Percentiles rank a stretch among this genome's conserved stretches.
Evolutionary conservation across 306 rosid genomes (phyloP).

Genomic region (Nissolia schottii): DNA sequence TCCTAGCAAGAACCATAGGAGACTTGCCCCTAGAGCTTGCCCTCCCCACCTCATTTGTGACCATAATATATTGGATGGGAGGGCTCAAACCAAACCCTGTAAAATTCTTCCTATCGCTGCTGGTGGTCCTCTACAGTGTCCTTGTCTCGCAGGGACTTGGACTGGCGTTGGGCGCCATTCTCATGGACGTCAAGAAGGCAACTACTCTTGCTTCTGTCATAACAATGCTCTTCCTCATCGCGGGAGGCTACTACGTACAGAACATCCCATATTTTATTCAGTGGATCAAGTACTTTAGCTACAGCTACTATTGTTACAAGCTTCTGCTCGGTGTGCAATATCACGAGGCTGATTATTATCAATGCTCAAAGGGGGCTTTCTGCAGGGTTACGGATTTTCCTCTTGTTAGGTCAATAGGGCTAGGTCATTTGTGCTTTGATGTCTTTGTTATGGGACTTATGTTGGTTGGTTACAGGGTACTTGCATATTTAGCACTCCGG

Average conservation of each 20-base stretch:
- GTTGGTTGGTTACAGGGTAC: constrained; percentile 64
- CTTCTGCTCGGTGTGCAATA: constrained; percentile 78
- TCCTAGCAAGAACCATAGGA: constrained; percentile 69
- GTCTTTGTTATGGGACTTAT: constrained; percentile 59
- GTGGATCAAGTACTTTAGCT: constrained; percentile 79
- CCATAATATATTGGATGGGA: constrained; percentile 82
- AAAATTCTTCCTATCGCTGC: constrained; percentile 61
- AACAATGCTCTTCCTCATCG: constrained; percentile 78
- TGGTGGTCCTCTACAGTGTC: constrained; percentile 71
- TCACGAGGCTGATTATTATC: constrained; percentile 55
- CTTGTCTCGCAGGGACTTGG: constrained; percentile 85
- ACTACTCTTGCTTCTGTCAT: constrained; percentile 82
- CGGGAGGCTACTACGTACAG: constrained; percentile 78
- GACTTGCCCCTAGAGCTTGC: constrained; percentile 81
- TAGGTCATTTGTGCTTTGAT: constrained; percentile 62
- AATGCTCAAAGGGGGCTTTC: constrained; percentile 60
- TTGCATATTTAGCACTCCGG: constrained; percentile 73
- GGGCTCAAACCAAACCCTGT: constrained; percentile 65
- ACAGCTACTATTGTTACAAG: constrained; percentile 81
- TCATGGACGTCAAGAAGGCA: constrained; percentile 80
- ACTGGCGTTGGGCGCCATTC: constrained; percentile 72
- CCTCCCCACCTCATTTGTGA: constrained; percentile 74
- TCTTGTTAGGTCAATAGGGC: constrained; percentile 55
- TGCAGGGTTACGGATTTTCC: constrained; percentile 64
- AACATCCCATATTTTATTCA: constrained; percentile 72